phyloP scores from a whole-genome alignment of 2,329 filamentous ascomycete species.

The Pseudocercospora crystallina region DNA sequence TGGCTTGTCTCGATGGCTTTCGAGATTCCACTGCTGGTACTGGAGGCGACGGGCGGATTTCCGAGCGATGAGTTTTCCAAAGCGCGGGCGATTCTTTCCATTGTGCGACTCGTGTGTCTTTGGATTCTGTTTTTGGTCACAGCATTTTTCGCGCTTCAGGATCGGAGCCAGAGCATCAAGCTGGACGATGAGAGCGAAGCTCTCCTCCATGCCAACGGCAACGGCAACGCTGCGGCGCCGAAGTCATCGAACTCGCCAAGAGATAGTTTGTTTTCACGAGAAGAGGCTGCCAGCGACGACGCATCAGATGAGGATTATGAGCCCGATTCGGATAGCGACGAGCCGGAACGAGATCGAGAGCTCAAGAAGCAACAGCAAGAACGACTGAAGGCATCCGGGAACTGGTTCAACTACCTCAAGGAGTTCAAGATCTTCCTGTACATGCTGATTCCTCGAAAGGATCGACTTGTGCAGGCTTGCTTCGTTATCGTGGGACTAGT shows the following conservation, averaged over 20 bases:
- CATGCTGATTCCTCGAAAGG: constrained; percentile 73
- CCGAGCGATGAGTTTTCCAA: constrained; percentile 15
- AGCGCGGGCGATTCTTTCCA: constrained; percentile 16
- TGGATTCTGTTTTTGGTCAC: constrained; percentile 14
- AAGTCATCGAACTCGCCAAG: constrained; percentile 3
- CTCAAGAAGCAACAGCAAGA: constrained; percentile 56
- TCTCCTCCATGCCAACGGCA: constrained; percentile 20
- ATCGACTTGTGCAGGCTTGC: constrained; percentile 65
- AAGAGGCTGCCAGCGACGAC: no score
- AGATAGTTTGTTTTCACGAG: constrained; percentile 5
- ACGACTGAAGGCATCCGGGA: constrained; percentile 70
- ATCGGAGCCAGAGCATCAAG: constrained; percentile 17
- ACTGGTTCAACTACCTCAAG: constrained; percentile 74
- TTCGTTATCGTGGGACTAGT: constrained; percentile 66
- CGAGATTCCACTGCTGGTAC: constrained; percentile 26
- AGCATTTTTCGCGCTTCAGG: constrained; percentile 16
- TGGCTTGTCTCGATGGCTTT: constrained; percentile 25
- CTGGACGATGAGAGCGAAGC: constrained; percentile 27
- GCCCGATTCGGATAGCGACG: constrained; percentile 47
- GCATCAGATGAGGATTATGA: constrained; percentile 19
- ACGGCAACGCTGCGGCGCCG: constrained; percentile 20
- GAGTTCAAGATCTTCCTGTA: constrained; percentile 74
- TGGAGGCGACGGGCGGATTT: constrained; percentile 9
- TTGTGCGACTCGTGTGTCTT: constrained; percentile 19
- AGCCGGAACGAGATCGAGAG: constrained; percentile 58